phyloP scores from a whole-genome alignment of 768 basidiomycete genomes.

The Tylopilus felleus region DNA sequence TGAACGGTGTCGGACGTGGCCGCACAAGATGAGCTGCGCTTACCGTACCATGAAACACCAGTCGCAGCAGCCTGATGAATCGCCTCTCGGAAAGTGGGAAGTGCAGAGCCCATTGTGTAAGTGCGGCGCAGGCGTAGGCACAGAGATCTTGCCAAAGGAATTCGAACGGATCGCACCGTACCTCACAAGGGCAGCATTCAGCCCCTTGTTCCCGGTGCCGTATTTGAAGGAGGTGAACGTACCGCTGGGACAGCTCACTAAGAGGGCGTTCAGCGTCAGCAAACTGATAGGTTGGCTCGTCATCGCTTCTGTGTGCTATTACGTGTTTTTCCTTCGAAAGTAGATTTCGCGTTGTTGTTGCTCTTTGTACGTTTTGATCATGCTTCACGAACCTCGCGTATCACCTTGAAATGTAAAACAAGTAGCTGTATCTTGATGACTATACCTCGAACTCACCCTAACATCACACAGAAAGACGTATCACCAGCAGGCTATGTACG shows the following conservation, averaged over 20 bases:
- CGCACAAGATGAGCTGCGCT: conserved; percentile 42
- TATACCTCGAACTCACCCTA: too few species aligned
- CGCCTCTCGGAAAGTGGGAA: conserved; percentile 31
- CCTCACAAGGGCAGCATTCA: conserved; percentile 50
- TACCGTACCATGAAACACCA: conserved; percentile 25
- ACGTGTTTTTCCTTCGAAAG: background rate
- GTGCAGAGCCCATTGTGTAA: conserved; percentile 8
- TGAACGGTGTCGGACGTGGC: conserved; percentile 55
- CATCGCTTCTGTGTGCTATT: background rate
- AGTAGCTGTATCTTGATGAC: too few species aligned
- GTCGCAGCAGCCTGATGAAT: conserved; percentile 1
- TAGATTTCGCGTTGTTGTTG: background rate
- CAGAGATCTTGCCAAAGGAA: conserved; percentile 7
- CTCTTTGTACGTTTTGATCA: background rate
- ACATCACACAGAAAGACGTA: too few species aligned
- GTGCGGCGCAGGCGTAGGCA: conserved; percentile 16
- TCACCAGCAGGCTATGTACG: too few species aligned
- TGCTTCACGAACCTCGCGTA: too few species aligned
- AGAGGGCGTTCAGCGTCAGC: background rate
- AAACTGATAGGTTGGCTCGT: background rate
- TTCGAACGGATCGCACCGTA: conserved; percentile 42
- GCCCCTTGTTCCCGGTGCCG: conserved; percentile 51
- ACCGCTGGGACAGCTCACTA: background rate
- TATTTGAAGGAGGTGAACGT: conserved; percentile 37
- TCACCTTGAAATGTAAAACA: too few species aligned